A percentile compares a stretch with the other conserved stretches of the same genome.
Conservation (phyloP, 331 rosid species). For the Telfairia occidentalis region DNA sequence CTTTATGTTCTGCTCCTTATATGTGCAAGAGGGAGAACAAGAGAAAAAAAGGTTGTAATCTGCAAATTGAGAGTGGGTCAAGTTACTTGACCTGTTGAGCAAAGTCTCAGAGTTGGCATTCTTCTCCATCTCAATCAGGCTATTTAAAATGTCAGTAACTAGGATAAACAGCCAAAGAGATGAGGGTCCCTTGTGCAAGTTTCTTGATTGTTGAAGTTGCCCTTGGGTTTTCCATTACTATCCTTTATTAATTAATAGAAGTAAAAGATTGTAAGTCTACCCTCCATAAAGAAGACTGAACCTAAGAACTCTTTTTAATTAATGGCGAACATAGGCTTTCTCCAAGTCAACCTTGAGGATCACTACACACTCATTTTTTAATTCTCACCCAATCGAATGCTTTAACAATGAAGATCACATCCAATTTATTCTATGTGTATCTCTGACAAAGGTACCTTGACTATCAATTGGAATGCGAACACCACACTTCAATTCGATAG, state of each 20-base stretch:
- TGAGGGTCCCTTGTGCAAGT: neutral
- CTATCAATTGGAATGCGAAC: neutral
- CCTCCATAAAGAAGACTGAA: neutral
- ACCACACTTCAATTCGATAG: neutral
- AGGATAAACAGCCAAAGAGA: neutral
- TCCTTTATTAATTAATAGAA: no score
- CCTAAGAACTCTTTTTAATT: neutral
- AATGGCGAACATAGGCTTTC: neutral
- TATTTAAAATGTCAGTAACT: neutral
- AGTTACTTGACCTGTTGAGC: no score
- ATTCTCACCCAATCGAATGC: neutral
- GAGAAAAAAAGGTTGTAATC: no score
- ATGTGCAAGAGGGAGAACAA: no score
- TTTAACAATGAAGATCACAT: neutral
- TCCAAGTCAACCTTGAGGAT: neutral
- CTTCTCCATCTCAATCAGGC: no score
- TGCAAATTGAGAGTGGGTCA: no score
- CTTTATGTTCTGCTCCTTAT: no score
- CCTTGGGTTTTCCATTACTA: neutral
- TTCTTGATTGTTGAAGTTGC: neutral
- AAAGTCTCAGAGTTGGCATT: no score
- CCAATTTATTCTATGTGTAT: neutral
- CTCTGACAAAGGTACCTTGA: neutral
- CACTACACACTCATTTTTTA: neutral
- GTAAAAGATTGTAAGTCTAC: neutral